phyloP scores from a whole-genome alignment of 306 rosid species.

The Cicer cuneatum region DNA sequence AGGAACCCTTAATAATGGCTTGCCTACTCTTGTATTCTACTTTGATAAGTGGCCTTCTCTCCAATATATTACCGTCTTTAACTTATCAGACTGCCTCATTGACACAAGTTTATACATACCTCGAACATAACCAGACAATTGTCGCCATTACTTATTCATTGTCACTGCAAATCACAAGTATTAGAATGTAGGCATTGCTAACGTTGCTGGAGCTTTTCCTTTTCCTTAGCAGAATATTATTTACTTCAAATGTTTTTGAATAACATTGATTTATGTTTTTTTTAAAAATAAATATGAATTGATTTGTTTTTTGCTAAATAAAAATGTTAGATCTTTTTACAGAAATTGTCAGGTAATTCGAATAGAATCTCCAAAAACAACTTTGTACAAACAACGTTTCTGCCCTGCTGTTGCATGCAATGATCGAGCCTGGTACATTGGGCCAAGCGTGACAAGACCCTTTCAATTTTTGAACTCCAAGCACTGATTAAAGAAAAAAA shows the following conservation, averaged over 20 bases:
- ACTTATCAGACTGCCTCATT: not conserved
- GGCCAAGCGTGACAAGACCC: slow-evolving; percentile 52
- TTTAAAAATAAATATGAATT: too few relatives aligned
- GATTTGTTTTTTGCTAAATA: too few relatives aligned
- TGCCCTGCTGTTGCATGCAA: not conserved
- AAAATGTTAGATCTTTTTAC: not conserved
- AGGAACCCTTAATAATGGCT: not conserved
- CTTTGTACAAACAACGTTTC: not conserved
- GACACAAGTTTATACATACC: not conserved
- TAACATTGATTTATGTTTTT: too few relatives aligned
- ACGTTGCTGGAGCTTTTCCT: not conserved
- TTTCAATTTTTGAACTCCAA: not conserved
- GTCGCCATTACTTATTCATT: not conserved
- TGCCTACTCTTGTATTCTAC: not conserved
- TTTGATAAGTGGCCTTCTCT: not conserved
- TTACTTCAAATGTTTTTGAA: not conserved
- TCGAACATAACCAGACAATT: not conserved
- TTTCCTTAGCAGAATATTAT: not conserved
- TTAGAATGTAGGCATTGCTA: not conserved
- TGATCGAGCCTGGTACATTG: slow-evolving; percentile 35
- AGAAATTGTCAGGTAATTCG: not conserved
- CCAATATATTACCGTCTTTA: not conserved
- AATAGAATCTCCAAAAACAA: not conserved
- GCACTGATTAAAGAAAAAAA: not conserved
- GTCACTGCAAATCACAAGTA: not conserved